A percentile compares a stretch with the other conserved stretches of the same genome.
Conservation (phyloP, 495 filamentous ascomycete species). For the Melanomma pulvis-pyrius region DNA sequence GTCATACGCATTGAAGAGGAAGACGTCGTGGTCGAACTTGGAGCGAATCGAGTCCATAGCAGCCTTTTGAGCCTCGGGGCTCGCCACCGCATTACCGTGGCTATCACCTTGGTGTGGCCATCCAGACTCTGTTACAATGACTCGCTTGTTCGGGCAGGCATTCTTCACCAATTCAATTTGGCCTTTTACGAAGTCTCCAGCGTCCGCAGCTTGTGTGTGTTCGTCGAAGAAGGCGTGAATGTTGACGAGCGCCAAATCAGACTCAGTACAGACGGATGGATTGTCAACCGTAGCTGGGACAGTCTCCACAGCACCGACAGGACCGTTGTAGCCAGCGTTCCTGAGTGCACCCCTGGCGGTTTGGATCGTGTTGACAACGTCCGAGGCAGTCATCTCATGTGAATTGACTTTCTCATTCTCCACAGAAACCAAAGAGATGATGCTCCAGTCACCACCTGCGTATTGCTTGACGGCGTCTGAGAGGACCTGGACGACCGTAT, state of each 20-base stretch:
- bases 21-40: slow-evolving; percentile 56
- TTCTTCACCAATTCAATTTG: slow-evolving; percentile 57
- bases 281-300: slow-evolving; percentile 66
- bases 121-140: slow-evolving; percentile 75
- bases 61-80: slow-evolving; percentile 59
- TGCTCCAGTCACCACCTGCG: slow-evolving; percentile 60
- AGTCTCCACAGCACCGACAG: slow-evolving; percentile 79
- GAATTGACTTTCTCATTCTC: slow-evolving; percentile 82
- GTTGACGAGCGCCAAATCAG: slow-evolving; percentile 81
- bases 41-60: slow-evolving; percentile 66
- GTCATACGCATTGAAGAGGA: slow-evolving; percentile 77
- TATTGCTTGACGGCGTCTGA: slow-evolving; percentile 54
- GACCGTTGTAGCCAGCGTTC: slow-evolving; percentile 67
- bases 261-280: slow-evolving; percentile 68
- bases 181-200: slow-evolving; percentile 65
- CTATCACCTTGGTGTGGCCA: slow-evolving; percentile 72
- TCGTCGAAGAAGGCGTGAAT: slow-evolving; percentile 83
- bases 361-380: slow-evolving; percentile 59
- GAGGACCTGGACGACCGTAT: slow-evolving; percentile 48
- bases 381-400: slow-evolving; percentile 50
- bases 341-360: slow-evolving; percentile 61
- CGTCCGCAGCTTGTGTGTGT: slow-evolving; percentile 54
- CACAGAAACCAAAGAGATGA: slow-evolving; percentile 70
- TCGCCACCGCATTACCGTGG: slow-evolving; percentile 68
- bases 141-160: slow-evolving; percentile 58